phyloP scores from a whole-genome alignment of 192 early-diverging fungal species.

The Funneliformis geosporum region DNA sequence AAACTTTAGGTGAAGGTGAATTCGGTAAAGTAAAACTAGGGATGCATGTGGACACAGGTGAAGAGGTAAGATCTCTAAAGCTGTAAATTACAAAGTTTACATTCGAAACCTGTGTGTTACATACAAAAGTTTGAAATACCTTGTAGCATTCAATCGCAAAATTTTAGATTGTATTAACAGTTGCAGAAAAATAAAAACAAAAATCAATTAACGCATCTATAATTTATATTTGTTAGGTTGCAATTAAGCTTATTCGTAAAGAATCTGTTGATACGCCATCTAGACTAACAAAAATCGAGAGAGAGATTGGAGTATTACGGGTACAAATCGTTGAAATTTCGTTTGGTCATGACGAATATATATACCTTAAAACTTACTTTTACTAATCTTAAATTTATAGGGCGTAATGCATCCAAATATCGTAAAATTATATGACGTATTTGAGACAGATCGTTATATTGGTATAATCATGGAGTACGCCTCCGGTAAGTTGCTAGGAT shows the following conservation, averaged over 20 bases:
- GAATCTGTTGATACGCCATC: constrained; percentile 82
- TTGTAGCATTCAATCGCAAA: background rate
- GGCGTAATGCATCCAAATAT: constrained; percentile 88
- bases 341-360: constrained; percentile 7
- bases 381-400: constrained; percentile 46
- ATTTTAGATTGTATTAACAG: no score
- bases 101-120: no score
- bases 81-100: no score
- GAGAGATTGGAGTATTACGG: constrained; percentile 93
- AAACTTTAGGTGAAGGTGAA: constrained; percentile 97
- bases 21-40: constrained; percentile 98
- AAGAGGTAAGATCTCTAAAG: constrained; percentile 54
- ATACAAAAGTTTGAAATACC: no score
- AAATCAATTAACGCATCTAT: background rate
- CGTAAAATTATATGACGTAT: constrained; percentile 90
- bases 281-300: constrained; percentile 85
- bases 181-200: no score
- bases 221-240: constrained; percentile 61
- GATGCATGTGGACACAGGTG: constrained; percentile 72
- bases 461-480: constrained; percentile 98
- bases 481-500: constrained; percentile 56
- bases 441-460: constrained; percentile 95
- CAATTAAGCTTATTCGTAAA: constrained; percentile 95
- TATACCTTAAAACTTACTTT: constrained; percentile 2
- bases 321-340: constrained; percentile 48